Conservation (phyloP, 257 asterid genomes). For the Osmanthus fragrans region DNA sequence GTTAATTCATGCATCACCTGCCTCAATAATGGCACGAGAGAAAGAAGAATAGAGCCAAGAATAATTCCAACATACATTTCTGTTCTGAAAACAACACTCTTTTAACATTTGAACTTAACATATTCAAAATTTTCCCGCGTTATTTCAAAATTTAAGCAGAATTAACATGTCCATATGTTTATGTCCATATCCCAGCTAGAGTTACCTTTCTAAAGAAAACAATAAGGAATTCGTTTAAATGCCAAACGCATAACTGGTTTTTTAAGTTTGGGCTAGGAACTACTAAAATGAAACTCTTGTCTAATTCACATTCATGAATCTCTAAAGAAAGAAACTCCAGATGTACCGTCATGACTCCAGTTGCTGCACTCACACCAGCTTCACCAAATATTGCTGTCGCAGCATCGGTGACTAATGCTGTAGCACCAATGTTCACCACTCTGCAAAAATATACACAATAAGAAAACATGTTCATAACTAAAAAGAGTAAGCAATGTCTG, state of each 20-base stretch:
- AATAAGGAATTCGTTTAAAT: not conserved
- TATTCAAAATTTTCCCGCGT: slow-evolving; percentile 4
- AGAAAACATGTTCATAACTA: slow-evolving; percentile 43
- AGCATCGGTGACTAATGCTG: slow-evolving; percentile 95
- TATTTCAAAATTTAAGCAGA: slow-evolving; percentile 7
- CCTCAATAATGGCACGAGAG: slow-evolving; percentile 1
- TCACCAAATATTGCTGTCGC: slow-evolving; percentile 95
- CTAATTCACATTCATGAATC: not conserved
- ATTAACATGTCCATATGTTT: not conserved
- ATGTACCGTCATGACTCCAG: slow-evolving; percentile 97
- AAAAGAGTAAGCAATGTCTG: slow-evolving; percentile 32
- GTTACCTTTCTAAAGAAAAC: not conserved
- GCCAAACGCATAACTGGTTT: not conserved
- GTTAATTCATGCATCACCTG: slow-evolving; percentile 14
- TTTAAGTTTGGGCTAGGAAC: not conserved
- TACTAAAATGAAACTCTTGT: not conserved
- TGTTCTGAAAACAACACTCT: slow-evolving; percentile 4
- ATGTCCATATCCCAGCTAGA: not conserved
- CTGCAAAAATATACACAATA: slow-evolving; percentile 60
- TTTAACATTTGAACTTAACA: not conserved
- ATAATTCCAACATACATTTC: not conserved
- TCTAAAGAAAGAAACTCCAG: slow-evolving; percentile 7
- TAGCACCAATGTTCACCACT: slow-evolving; percentile 96
- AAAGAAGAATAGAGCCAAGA: slow-evolving; percentile 1
- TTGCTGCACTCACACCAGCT: slow-evolving; percentile 97